Conservation (phyloP, 2,329 filamentous ascomycete genomes). For the Diaporthe humulicola region DNA sequence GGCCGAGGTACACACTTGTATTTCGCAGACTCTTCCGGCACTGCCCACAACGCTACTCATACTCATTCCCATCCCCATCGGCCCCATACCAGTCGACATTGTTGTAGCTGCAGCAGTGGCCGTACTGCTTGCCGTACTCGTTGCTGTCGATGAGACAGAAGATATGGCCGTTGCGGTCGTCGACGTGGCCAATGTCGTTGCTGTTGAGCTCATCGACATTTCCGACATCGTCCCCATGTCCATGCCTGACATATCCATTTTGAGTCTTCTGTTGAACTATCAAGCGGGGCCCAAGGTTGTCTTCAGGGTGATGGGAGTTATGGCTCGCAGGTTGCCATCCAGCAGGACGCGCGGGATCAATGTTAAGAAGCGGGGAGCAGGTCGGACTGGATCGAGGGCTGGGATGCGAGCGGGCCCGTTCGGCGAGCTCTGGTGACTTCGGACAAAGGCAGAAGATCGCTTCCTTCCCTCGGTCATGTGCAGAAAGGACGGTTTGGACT, state of each 20-base stretch:
- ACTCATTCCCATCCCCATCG: constrained; percentile 33
- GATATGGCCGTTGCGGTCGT: background rate
- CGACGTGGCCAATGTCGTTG: constrained; percentile 12
- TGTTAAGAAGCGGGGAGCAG: background rate
- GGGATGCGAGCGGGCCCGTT: background rate
- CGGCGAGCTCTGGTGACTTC: background rate
- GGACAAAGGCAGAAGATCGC: constrained; percentile 7
- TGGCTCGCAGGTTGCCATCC: background rate
- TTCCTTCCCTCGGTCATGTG: background rate
- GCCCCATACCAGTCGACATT: background rate
- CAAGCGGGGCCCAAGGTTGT: background rate
- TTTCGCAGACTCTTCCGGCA: constrained; percentile 24
- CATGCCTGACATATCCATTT: constrained; percentile 26
- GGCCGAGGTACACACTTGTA: constrained; percentile 3
- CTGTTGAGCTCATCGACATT: background rate
- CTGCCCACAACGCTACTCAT: constrained; percentile 21
- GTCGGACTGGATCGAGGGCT: background rate
- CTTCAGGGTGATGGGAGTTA: background rate
- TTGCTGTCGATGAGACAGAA: background rate
- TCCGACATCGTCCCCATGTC: background rate
- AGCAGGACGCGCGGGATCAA: background rate
- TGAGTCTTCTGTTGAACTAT: background rate
- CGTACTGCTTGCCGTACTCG: background rate
- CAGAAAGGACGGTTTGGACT: background rate
- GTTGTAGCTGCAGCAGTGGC: background rate